Evolutionary conservation across 345 rosid species (phyloP).

Genomic region (Citropsis articulata): DNA sequence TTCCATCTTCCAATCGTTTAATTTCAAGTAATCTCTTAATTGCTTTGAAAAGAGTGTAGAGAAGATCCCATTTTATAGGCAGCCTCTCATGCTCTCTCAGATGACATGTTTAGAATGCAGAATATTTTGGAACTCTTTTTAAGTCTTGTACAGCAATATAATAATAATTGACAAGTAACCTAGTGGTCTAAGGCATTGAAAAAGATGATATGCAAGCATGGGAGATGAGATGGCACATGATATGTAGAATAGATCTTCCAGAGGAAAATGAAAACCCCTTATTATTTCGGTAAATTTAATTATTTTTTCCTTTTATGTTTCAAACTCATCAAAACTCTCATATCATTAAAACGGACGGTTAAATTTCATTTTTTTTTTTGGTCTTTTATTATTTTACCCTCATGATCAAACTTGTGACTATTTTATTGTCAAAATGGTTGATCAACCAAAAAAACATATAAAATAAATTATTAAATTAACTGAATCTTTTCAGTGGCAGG

Average conservation of each 20-base stretch:
- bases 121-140: background rate
- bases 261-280: too few species aligned
- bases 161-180: background rate
- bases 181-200: background rate
- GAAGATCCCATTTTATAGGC: constrained; percentile 9
- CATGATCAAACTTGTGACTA: too few species aligned
- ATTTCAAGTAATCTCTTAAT: background rate
- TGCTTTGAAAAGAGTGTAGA: background rate
- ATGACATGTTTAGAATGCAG: background rate
- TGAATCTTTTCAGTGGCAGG: too few species aligned
- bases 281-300: too few species aligned
- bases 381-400: too few species aligned
- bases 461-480: too few species aligned
- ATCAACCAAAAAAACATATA: too few species aligned
- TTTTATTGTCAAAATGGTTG: too few species aligned
- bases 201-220: background rate
- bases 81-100: background rate
- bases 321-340: too few species aligned
- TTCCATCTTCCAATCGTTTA: background rate
- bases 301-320: too few species aligned
- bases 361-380: too few species aligned
- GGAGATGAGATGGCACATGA: background rate
- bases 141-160: background rate
- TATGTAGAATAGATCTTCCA: background rate
- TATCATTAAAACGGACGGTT: too few species aligned